Evolutionary conservation across 148 eudicot species (phyloP).

Genomic region (Rhododendron vialii): DNA sequence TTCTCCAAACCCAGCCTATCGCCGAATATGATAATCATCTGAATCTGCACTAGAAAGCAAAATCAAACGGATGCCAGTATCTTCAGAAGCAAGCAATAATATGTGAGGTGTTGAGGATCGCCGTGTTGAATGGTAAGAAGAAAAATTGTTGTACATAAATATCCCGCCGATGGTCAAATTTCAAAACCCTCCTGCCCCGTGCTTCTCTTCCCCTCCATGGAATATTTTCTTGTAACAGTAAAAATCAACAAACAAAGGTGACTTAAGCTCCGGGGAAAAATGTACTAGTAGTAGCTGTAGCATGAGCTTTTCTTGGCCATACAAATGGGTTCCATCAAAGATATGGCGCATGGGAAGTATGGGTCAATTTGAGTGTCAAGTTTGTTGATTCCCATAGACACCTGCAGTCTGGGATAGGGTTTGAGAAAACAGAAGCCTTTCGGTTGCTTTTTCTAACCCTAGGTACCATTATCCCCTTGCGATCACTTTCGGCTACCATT

Average conservation of each 20-base stretch:
- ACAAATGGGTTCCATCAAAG: not conserved
- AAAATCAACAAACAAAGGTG: not conserved
- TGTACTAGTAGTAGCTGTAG: not conserved
- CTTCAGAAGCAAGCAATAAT: not conserved
- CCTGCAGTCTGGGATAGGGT: constrained; percentile 76
- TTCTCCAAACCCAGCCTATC: not conserved
- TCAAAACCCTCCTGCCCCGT: not conserved
- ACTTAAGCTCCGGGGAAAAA: not conserved
- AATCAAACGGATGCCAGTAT: not conserved
- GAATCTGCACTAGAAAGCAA: not conserved
- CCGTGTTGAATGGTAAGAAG: not conserved
- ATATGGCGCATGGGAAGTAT: constrained; percentile 17
- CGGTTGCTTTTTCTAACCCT: constrained; percentile 51
- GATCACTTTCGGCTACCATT: constrained; percentile 78
- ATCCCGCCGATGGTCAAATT: not conserved
- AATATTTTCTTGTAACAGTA: not conserved
- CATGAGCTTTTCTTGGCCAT: not conserved
- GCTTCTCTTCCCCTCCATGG: not conserved
- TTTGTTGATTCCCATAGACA: constrained; percentile 60
- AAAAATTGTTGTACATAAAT: not conserved
- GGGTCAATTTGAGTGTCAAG: constrained; percentile 29
- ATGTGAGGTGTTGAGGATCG: not conserved
- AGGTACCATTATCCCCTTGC: constrained; percentile 66
- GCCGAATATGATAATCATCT: not conserved
- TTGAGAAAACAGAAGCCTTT: constrained; percentile 52